Conservation (phyloP, 2,329 filamentous ascomycete genomes). For the Aspergillus melleus region DNA sequence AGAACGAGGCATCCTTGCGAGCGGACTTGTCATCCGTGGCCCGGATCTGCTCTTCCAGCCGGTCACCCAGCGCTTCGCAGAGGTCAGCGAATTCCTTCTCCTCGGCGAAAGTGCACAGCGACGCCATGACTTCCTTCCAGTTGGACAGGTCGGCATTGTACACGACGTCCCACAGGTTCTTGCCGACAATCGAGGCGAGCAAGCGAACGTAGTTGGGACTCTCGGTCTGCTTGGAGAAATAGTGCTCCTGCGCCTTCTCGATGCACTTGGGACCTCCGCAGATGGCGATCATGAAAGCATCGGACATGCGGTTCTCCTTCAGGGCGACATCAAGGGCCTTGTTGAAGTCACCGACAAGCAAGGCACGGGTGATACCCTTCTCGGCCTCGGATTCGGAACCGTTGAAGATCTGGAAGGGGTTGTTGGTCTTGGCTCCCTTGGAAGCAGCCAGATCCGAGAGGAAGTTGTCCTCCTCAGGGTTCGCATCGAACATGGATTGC, state of each 20-base stretch:
- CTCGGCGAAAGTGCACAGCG: constrained; percentile 91
- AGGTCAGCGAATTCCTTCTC: constrained; percentile 89
- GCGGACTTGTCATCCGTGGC: constrained; percentile 55
- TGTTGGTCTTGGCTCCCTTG: constrained; percentile 89
- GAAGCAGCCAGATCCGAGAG: constrained; percentile 79
- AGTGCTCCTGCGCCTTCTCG: constrained; percentile 89
- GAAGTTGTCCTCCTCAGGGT: constrained; percentile 77
- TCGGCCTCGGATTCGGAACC: constrained; percentile 83
- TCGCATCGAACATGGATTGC: constrained; percentile 78
- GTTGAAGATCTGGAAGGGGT: constrained; percentile 86
- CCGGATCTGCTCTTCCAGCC: constrained; percentile 70
- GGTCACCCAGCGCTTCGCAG: constrained; percentile 90
- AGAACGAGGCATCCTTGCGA: constrained; percentile 92
- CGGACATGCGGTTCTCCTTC: constrained; percentile 84
- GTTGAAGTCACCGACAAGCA: constrained; percentile 89
- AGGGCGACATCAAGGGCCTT: constrained; percentile 87
- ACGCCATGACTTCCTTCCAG: constrained; percentile 97
- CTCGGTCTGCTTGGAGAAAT: constrained; percentile 78
- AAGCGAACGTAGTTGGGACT: constrained; percentile 90
- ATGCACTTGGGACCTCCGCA: constrained; percentile 92
- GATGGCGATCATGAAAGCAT: constrained; percentile 97
- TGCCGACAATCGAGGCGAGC: constrained; percentile 85
- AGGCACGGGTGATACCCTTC: constrained; percentile 78
- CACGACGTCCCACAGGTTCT: constrained; percentile 97
- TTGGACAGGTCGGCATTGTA: constrained; percentile 90